Evolutionary conservation across 2,329 filamentous ascomycete genomes (phyloP).

Genomic region (Aspergillus awamori): DNA sequence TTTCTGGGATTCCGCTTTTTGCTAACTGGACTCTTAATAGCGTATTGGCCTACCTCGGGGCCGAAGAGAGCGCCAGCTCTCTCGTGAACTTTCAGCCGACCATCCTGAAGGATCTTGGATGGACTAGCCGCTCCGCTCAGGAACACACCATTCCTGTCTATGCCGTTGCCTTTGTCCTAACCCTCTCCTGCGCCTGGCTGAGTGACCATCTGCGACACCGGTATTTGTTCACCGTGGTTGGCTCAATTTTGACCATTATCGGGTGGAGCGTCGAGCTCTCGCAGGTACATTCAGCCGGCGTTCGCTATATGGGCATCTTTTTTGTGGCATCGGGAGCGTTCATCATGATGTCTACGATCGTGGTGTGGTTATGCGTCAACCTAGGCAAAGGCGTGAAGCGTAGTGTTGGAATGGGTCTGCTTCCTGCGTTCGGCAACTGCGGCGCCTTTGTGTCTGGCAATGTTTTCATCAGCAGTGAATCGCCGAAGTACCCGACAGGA

Average conservation of each 20-base stretch:
- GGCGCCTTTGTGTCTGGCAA: conserved; percentile 48
- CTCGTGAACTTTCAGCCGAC: conserved; percentile 35
- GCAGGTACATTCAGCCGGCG: conserved; percentile 11
- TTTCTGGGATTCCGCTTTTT: background rate
- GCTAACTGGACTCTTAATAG: conserved; percentile 11
- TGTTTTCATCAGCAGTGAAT: conserved; percentile 45
- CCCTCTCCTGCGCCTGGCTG: conserved; percentile 21
- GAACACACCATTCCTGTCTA: conserved; percentile 40
- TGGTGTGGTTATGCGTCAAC: conserved; percentile 46
- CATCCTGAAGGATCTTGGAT: conserved; percentile 37
- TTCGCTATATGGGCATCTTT: conserved; percentile 30
- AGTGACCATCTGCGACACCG: conserved; percentile 19
- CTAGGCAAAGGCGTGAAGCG: conserved; percentile 46
- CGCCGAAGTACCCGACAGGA: conserved; percentile 43
- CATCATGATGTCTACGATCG: conserved; percentile 38
- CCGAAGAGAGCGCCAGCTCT: conserved; percentile 22
- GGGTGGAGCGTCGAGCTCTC: conserved; percentile 18
- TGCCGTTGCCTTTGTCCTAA: conserved; percentile 30
- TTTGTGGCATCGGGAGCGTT: conserved; percentile 30
- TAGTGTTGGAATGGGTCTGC: conserved; percentile 46
- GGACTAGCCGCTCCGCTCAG: conserved; percentile 34
- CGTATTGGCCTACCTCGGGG: conserved; percentile 23
- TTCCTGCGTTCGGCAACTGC: conserved; percentile 50
- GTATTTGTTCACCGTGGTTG: conserved; percentile 18
- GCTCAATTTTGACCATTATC: conserved; percentile 15